Percentiles rank a stretch among this genome's conserved stretches.
These are phyloP conservation scores for Halenospora varia DNA, from an alignment of 495 filamentous ascomycete species.

Conservation along the genomic window DNA sequence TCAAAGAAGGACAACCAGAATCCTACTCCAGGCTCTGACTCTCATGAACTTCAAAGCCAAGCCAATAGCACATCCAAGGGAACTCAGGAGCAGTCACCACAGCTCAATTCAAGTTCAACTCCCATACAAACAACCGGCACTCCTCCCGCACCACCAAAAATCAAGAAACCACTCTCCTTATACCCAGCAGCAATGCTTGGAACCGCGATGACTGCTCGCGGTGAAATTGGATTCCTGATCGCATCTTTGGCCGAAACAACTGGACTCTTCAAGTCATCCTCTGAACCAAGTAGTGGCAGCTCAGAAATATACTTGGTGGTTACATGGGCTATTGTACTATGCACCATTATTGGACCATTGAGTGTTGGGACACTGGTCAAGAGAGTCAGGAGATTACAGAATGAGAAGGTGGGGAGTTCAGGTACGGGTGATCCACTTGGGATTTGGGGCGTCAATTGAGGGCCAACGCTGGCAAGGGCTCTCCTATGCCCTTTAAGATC, in stretches of 20 bases:
- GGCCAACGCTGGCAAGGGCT: no score
- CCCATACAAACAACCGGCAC: not conserved
- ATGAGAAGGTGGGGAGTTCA: not conserved
- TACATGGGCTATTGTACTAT: slow-evolving; percentile 72
- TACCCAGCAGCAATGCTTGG: slow-evolving; percentile 57
- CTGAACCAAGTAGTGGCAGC: slow-evolving; percentile 19
- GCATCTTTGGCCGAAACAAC: slow-evolving; percentile 51
- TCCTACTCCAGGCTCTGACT: not conserved
- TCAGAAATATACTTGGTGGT: slow-evolving; percentile 58
- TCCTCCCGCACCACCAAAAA: not conserved
- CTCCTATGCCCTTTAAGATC: no score
- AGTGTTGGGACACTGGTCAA: slow-evolving; percentile 58
- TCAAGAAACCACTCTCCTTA: not conserved
- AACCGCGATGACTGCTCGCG: slow-evolving; percentile 67
- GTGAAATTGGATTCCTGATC: slow-evolving; percentile 78
- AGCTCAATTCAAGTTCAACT: not conserved
- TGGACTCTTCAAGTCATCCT: slow-evolving; percentile 6
- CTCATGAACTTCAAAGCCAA: not conserved
- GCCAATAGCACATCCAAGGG: not conserved
- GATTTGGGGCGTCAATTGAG: not conserved
- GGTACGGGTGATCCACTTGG: not conserved
- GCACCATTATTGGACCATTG: slow-evolving; percentile 69
- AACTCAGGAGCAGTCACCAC: not conserved
- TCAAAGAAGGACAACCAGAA: not conserved
- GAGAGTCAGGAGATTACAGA: not conserved